Evolutionary conservation across 495 filamentous ascomycete genomes (phyloP).

Genomic region (Annulohypoxylon bovei): DNA sequence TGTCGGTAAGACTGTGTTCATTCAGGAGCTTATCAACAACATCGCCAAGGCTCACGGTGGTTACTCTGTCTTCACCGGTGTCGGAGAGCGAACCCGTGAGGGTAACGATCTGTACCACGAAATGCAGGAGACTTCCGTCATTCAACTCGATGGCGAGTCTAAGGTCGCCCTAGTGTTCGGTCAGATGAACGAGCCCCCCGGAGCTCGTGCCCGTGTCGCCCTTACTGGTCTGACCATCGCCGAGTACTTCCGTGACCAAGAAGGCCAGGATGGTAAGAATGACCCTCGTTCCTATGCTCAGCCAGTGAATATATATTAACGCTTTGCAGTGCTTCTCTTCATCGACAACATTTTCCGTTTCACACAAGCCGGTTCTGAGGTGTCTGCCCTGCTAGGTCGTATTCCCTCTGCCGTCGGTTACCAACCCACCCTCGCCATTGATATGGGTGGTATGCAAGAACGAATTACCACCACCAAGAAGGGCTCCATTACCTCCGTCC

Average conservation of each 20-base stretch:
- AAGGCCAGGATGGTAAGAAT: conserved; percentile 87
- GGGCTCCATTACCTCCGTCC: conserved; percentile 99
- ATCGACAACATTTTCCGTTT: conserved; percentile 99
- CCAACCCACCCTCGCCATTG: conserved; percentile 98
- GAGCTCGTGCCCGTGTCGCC: conserved; percentile 99
- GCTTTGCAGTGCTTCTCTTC: conserved; percentile 83
- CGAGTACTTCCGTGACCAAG: conserved; percentile 97
- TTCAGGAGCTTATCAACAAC: conserved; percentile 99
- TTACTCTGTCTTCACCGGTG: conserved; percentile 99
- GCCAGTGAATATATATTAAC: conserved; percentile 18
- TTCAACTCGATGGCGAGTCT: conserved; percentile 98
- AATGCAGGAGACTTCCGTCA: conserved; percentile 99
- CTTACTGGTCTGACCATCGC: conserved; percentile 90
- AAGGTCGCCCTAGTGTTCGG: conserved; percentile 99
- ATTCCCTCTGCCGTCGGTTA: conserved; percentile 99
- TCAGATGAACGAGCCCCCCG: conserved; percentile 99
- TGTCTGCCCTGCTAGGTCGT: conserved; percentile 99
- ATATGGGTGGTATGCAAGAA: conserved; percentile 99
- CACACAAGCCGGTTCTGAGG: conserved; percentile 99
- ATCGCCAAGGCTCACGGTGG: conserved; percentile 99
- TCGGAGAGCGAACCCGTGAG: conserved; percentile 99
- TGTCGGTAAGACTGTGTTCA: conserved; percentile 99
- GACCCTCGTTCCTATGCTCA: not conserved
- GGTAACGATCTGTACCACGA: conserved; percentile 99
- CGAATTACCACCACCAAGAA: conserved; percentile 99